A percentile compares a stretch with the other conserved stretches of the same genome.
Evolutionary conservation across 106 monocot genomes (phyloP).

Genomic region (Dendrobium nobile): DNA sequence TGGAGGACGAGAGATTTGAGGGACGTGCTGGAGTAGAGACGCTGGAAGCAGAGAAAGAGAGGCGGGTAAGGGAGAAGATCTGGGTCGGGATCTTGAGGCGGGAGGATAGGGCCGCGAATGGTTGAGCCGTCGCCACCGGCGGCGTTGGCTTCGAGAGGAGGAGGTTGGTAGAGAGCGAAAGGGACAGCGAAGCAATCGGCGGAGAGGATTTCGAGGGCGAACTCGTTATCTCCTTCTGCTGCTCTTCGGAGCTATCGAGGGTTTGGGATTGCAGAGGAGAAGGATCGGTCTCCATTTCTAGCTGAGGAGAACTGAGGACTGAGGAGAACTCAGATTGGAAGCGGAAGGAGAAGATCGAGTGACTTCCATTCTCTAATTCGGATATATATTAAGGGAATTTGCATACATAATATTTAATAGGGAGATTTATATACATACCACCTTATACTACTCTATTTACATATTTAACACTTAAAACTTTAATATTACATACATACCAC

Average conservation of each 20-base stretch:
- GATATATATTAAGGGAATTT: too few species aligned
- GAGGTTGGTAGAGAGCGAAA: constrained; percentile 19
- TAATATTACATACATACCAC: too few species aligned
- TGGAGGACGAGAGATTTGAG: constrained; percentile 12
- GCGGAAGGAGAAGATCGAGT: too few species aligned
- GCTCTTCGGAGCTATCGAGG: neutral
- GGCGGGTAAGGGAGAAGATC: constrained; percentile 25
- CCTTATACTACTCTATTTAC: too few species aligned
- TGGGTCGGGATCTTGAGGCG: constrained; percentile 52
- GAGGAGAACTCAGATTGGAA: too few species aligned
- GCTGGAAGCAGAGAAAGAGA: constrained; percentile 11
- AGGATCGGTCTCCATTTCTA: neutral
- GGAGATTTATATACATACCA: too few species aligned
- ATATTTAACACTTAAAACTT: too few species aligned
- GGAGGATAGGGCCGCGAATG: constrained; percentile 37
- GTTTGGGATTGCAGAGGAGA: neutral
- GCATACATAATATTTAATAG: too few species aligned
- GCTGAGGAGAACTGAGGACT: neutral
- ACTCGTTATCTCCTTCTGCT: neutral
- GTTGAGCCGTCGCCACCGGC: constrained; percentile 12
- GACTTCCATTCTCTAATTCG: too few species aligned
- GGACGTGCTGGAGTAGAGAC: constrained; percentile 11
- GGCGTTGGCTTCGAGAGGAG: constrained; percentile 10
- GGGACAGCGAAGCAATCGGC: constrained; percentile 26
- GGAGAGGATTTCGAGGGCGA: constrained; percentile 13